These are phyloP conservation scores for Penicillium sp. DNA, from an alignment of 2,329 filamentous ascomycete genomes.

Conservation along the genomic window DNA sequence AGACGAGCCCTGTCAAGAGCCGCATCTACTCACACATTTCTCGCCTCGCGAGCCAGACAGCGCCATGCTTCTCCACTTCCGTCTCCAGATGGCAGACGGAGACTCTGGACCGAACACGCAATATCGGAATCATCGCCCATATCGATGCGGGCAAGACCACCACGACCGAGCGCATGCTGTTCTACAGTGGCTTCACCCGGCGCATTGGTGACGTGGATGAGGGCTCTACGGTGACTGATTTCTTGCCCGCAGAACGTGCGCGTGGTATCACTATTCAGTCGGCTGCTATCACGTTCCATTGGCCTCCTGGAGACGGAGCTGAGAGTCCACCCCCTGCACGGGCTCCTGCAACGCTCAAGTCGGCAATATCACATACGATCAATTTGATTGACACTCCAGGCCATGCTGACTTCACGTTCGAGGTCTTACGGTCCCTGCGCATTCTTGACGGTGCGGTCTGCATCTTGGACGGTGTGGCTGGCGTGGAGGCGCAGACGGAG, in stretches of 20 bases:
- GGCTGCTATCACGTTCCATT: slow-evolving; percentile 91
- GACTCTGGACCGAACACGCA: slow-evolving; percentile 69
- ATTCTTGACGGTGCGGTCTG: slow-evolving; percentile 90
- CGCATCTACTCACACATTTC: slow-evolving; percentile 8
- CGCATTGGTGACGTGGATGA: slow-evolving; percentile 94
- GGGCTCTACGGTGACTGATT: slow-evolving; percentile 96
- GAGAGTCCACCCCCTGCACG: slow-evolving; percentile 20
- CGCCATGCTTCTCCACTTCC: slow-evolving; percentile 34
- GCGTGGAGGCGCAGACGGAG: slow-evolving; percentile 95
- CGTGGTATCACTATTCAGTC: slow-evolving; percentile 97
- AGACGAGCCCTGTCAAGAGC: slow-evolving; percentile 12
- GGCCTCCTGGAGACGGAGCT: slow-evolving; percentile 63
- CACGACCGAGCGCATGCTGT: slow-evolving; percentile 98
- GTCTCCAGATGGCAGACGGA: slow-evolving; percentile 25
- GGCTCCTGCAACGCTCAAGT: slow-evolving; percentile 51
- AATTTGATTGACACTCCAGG: slow-evolving; percentile 96
- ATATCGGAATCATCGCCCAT: slow-evolving; percentile 98
- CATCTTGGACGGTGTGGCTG: slow-evolving; percentile 87
- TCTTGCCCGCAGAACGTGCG: slow-evolving; percentile 86
- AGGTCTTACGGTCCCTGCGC: slow-evolving; percentile 86
- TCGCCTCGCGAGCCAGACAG: slow-evolving; percentile 5
- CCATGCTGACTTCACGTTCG: slow-evolving; percentile 96
- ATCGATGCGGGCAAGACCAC: slow-evolving; percentile 99
- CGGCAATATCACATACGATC: slow-evolving; percentile 66
- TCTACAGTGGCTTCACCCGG: slow-evolving; percentile 86